phyloP scores from a whole-genome alignment of 2,329 filamentous ascomycete species.

The Calonectria crousiana region DNA sequence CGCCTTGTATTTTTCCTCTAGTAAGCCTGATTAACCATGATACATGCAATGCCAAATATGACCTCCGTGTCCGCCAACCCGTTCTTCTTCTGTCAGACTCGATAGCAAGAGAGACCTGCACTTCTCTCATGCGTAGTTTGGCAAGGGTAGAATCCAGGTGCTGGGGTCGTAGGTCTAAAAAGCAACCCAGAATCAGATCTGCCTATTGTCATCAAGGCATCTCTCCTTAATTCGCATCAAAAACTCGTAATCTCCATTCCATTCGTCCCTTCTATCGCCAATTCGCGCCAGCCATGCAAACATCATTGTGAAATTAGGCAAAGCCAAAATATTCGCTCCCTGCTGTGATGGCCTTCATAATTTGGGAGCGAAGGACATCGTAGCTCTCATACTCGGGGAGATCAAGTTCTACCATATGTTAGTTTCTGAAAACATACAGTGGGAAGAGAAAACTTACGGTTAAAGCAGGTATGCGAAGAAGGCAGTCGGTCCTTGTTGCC shows the following conservation, averaged over 20 bases:
- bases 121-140: slow-evolving; percentile 41
- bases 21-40: slow-evolving; percentile 28
- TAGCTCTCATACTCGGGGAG: slow-evolving; percentile 98
- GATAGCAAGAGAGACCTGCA: slow-evolving; percentile 48
- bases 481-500: slow-evolving; percentile 95
- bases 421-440: slow-evolving; percentile 53
- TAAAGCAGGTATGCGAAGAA: slow-evolving; percentile 98
- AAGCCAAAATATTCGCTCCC: slow-evolving; percentile 98
- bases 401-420: slow-evolving; percentile 80
- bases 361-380: slow-evolving; percentile 85
- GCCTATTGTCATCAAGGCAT: slow-evolving; percentile 17
- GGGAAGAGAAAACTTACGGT: slow-evolving; percentile 77
- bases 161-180: slow-evolving; percentile 20
- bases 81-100: slow-evolving; percentile 20
- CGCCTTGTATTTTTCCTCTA: slow-evolving; percentile 23
- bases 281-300: slow-evolving; percentile 36
- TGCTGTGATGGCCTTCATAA: slow-evolving; percentile 97
- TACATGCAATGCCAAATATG: slow-evolving; percentile 33
- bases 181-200: slow-evolving; percentile 23
- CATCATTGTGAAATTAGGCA: slow-evolving; percentile 67
- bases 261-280: slow-evolving; percentile 33
- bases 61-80: slow-evolving; percentile 23
- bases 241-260: slow-evolving; percentile 14
- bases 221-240: slow-evolving; percentile 7
- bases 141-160: neutral